These are phyloP conservation scores for Cytospora chrysosperma DNA, from an alignment of 2,329 filamentous ascomycete species.

Conservation along the genomic window DNA sequence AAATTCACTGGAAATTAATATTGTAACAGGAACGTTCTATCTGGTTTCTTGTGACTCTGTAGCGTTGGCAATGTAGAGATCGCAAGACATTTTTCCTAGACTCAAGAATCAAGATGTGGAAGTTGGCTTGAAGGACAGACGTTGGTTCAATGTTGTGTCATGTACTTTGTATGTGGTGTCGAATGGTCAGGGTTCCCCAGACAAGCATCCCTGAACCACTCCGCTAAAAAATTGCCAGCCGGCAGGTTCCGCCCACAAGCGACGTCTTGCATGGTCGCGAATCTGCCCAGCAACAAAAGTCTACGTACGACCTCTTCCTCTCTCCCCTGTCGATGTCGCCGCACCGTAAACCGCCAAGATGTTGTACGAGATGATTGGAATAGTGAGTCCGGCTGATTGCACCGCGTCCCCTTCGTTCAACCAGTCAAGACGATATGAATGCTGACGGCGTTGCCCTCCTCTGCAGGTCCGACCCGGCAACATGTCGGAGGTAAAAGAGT, in stretches of 20 bases:
- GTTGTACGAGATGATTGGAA: conserved; percentile 97
- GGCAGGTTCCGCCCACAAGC: conserved; percentile 8
- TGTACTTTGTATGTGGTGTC: not conserved
- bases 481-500: conserved; percentile 94
- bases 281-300: not conserved
- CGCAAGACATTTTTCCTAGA: too few species aligned
- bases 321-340: conserved; percentile 14
- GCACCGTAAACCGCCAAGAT: conserved; percentile 50
- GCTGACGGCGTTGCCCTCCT: not conserved
- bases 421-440: too few species aligned
- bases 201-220: not conserved
- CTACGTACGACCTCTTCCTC: not conserved
- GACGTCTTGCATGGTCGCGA: conserved; percentile 1
- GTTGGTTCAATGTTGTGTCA: too few species aligned
- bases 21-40: too few species aligned
- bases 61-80: too few species aligned
- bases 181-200: not conserved
- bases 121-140: too few species aligned
- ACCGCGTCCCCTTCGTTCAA: not conserved
- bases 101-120: too few species aligned
- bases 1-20: too few species aligned
- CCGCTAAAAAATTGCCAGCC: conserved; percentile 18
- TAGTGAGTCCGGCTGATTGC: conserved; percentile 59
- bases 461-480: conserved; percentile 85
- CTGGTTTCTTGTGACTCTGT: not conserved